A percentile compares a stretch with the other conserved stretches of the same genome.
phyloP scores from a whole-genome alignment of 805 yeast species.

The Metschnikowia colocasiae region DNA sequence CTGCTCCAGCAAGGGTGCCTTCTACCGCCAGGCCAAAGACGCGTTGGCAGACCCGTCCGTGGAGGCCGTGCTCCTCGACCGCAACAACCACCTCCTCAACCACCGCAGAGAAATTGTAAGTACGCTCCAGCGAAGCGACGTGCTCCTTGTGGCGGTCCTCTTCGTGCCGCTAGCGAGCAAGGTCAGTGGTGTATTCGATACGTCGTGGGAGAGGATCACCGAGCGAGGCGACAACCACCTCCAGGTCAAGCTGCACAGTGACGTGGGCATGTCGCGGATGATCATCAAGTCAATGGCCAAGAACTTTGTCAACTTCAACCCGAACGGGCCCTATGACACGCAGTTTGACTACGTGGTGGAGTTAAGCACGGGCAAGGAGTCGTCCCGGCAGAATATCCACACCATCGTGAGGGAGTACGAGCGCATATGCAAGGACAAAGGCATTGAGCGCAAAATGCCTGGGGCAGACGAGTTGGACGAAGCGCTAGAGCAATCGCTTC shows the following conservation, averaged over 20 bases:
- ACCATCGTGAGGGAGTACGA: constrained; percentile 5
- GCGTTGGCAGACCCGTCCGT: constrained; percentile 21
- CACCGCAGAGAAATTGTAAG: constrained; percentile 69
- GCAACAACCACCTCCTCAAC: constrained; percentile 71
- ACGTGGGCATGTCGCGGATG: constrained; percentile 46
- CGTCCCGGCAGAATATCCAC: constrained; percentile 14
- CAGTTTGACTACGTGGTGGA: constrained; percentile 64
- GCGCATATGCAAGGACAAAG: neutral
- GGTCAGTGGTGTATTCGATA: constrained; percentile 38
- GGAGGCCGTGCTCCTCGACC: constrained; percentile 66
- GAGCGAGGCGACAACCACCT: constrained; percentile 86
- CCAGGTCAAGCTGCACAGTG: constrained; percentile 58
- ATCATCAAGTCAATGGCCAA: constrained; percentile 74
- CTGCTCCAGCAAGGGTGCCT: constrained; percentile 43
- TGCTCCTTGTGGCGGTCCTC: constrained; percentile 65
- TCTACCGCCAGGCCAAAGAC: constrained; percentile 46
- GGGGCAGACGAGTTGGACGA: neutral
- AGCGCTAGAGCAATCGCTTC: neutral
- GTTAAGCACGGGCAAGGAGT: constrained; percentile 37
- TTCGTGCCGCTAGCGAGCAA: constrained; percentile 44
- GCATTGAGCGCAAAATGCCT: neutral
- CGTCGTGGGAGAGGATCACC: constrained; percentile 58
- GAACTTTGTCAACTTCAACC: constrained; percentile 60
- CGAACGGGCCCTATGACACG: constrained; percentile 52
- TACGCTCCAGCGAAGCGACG: constrained; percentile 39